Base-by-base conservation (phyloP, 768 basidiomycete genomes). In the Kwoniella botswanensis region DNA sequence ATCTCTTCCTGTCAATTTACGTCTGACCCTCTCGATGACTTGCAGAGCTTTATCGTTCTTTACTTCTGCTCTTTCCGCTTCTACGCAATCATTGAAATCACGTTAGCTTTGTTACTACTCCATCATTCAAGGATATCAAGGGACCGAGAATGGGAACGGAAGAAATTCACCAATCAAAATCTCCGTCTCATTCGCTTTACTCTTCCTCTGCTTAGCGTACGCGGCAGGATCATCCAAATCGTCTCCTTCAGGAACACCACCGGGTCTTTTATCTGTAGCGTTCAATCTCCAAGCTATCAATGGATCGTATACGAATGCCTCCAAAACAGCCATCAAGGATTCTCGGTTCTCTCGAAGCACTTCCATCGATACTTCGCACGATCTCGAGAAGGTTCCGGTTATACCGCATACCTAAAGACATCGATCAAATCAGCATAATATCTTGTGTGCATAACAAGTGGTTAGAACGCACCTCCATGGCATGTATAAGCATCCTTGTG, bases 281-380 rank as follows among this genome's bases (percentile, higher is more conserved):
- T 93, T 91, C 72, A 97, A 86, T 76, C 94, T 89, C 94, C 95
- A 99, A 79, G 94, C 96, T 86, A 98, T 95, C 67, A 99, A 85
- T 13, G 97, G 97, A 80, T 99, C 97, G 77, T 98, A 98, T 10
- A 98, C 95, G 81, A 99, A 98, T 7, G 97, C 96, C 83, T 99
- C 97, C 35, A 99, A 86, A 21, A 99, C 96, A 5, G 97, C 97
- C 93, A 98, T 94, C 70, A 99, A 86, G n/a, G 94, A 97, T 83
- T 99, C 97, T 84, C 94, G 94, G 85, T 99, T 98, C 69, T 92
- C 93, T 41, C 97, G 91, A 67, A 98, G 85, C 5, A 99, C 97
- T 66, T 89, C 88, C 96, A 99, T 98, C n/a, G 93, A 93, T 69
- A 94, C 94, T 79, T 97, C 94, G 86, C 94, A 98, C 10, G 93